phyloP scores from a whole-genome alignment of 2,329 filamentous ascomycete species.

The Aspergillus sp. region DNA sequence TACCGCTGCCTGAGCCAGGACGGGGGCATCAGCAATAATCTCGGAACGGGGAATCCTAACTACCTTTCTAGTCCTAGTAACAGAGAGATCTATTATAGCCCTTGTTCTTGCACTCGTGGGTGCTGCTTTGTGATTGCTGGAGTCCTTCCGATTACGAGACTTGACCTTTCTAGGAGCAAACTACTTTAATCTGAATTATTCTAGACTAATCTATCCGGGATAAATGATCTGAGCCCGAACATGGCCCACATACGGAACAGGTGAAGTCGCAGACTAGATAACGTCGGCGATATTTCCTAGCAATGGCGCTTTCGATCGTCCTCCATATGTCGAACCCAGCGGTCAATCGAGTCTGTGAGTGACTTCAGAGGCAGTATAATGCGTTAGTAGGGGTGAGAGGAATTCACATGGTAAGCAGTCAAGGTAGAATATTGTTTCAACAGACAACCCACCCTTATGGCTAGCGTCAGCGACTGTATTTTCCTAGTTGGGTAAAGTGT shows the following conservation, averaged over 20 bases:
- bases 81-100: no score
- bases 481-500: no score
- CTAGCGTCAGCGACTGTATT: no score
- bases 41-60: background rate
- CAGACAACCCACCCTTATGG: no score
- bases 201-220: constrained; percentile 40
- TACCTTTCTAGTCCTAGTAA: no score
- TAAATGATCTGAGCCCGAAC: constrained; percentile 34
- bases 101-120: no score
- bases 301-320: constrained; percentile 30
- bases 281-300: constrained; percentile 46
- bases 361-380: no score
- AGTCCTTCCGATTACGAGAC: background rate
- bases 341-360: no score
- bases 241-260: constrained; percentile 39
- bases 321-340: background rate
- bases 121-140: background rate
- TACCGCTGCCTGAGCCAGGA: constrained; percentile 25
- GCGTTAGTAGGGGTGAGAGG: no score
- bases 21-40: constrained; percentile 15
- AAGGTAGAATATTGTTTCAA: no score
- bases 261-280: constrained; percentile 41
- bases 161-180: constrained; percentile 18
- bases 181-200: constrained; percentile 37
- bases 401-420: no score